These are phyloP conservation scores for Anthracocystis panici-leucophaei DNA, from an alignment of 1,284 basidiomycete genomes.

Conservation along the genomic window DNA sequence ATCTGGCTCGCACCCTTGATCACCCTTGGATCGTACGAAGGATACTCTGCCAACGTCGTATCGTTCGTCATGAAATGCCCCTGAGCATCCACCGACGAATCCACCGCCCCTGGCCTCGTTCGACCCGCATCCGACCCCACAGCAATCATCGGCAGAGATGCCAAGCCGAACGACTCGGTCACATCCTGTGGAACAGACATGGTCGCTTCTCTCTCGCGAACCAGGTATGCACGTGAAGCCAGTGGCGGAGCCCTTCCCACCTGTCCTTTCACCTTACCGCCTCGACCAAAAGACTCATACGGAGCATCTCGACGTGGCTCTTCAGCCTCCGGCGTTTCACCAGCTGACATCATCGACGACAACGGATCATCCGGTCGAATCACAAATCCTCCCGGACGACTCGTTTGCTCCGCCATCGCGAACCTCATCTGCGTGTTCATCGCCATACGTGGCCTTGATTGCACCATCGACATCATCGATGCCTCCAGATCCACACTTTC, in stretches of 20 bases:
- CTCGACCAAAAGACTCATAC: neutral
- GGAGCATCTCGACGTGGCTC: slow-evolving; percentile 7
- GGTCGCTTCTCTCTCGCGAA: slow-evolving; percentile 36
- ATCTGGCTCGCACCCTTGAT: slow-evolving; percentile 8
- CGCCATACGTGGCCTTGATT: slow-evolving; percentile 17
- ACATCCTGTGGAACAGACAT: slow-evolving; percentile 46
- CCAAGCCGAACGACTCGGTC: slow-evolving; percentile 39
- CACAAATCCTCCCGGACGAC: slow-evolving; percentile 28
- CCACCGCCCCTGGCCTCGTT: slow-evolving; percentile 8
- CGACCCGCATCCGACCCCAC: slow-evolving; percentile 5
- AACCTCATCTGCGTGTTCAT: slow-evolving; percentile 34
- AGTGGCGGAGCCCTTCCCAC: slow-evolving; percentile 1
- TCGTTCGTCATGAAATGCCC: slow-evolving; percentile 12
- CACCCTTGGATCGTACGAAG: slow-evolving; percentile 22
- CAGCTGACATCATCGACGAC: slow-evolving; percentile 23
- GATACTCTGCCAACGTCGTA: slow-evolving; percentile 27
- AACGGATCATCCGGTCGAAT: slow-evolving; percentile 31
- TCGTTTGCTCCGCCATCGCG: slow-evolving; percentile 24
- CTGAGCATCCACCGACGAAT: slow-evolving; percentile 4
- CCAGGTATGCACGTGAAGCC: slow-evolving; percentile 2
- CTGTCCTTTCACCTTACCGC: neutral
- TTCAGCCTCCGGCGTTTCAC: slow-evolving; percentile 18
- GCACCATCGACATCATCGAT: slow-evolving; percentile 23
- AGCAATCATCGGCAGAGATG: slow-evolving; percentile 20
- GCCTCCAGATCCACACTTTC: slow-evolving; percentile 56